Evolutionary conservation across 2,329 filamentous ascomycete species (phyloP), one percentile per base, ranked within the genome.

Genomic region (Aspergillus sp.): DNA sequence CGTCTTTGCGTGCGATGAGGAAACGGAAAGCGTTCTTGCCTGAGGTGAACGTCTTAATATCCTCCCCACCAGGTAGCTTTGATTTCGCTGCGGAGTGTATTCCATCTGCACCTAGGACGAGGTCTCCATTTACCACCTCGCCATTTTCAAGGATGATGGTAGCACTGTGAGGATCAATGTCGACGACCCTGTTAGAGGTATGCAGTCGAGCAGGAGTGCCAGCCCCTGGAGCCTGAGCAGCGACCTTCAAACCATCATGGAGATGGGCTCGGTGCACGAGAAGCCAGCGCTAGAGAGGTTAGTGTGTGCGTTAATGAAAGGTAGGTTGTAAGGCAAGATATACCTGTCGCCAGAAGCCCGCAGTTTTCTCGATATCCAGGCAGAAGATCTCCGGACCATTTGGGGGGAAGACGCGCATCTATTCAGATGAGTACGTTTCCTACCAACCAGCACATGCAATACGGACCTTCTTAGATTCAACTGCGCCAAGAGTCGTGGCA

Each of bases 21-120:
- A 85, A 86, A 7, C 84, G 77, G 66, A 84, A 86, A 0, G 83
- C 83, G 44, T 79, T 82, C 65, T 84, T 84, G 3, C 83, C 83
- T 3, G 78, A 80, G 2, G 75, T 73, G 42, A 76, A 78, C 3
- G 78, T 72, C 34, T 73, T 71, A 17, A 76, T 62, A 4, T 70
- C 65, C 34, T 55, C 54, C 2, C 51, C 59, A 2, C 61, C 75
- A 11, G 47, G 66, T 57, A 75, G 54, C 60, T 66, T 57, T 52
- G 69, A 64, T 64, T 65, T 60, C 2, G 68, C 62, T 5, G 66
- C 56, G 0, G 72, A 74, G 50, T 79, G 73, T 4, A 84, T 81
- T 0, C 83, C 83, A 60, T 86, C 83, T 0, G 82, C 83, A 2
- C 82, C 83, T 3, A 86, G 61, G 2, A 86, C 62, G 0, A 86